Evolutionary conservation across 1,284 basidiomycete genomes (phyloP), one percentile per base, ranked within the genome.

Genomic region (Trametes polyzona): DNA sequence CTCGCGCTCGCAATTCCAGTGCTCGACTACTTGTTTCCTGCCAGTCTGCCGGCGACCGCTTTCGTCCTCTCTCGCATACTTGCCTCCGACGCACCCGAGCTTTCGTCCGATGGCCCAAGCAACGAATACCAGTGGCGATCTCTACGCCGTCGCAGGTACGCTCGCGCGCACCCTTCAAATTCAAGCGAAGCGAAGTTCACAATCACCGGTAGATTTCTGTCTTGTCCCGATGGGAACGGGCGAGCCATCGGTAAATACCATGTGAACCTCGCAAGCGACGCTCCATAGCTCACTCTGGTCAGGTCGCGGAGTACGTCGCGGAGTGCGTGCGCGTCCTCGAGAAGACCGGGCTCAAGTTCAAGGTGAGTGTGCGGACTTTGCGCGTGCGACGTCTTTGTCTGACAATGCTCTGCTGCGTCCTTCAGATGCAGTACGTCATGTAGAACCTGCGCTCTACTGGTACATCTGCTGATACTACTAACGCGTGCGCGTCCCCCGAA

Each of bases 301-400:
- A 87, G 86, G 84, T 89, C 14, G 88, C 87, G 8, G 81, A 86
- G 68, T 83, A 90, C 65, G 82, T 92, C 55, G 88, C 88, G 33
- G 81, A 92, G 71, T 94, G 92, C 63, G 90, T 92, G 47, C 78
- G 87, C 27, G 80, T 96, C 4, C 83, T 97, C 32, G 86, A 92
- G 67, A 87, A 87, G 5, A 64, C 62, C 6, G 93, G 94, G 1
- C 75, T 97, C 46, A 85, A 83, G 53, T 95, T 88, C 74, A 88
- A 90, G 78, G 92, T 91, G 48, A 33, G 81, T 41, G 37, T 30
- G 5, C 30, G 24, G 14, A n/a, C 4, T 4, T 4, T 12, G 23
- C 33, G 24, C 1, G 11, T 27, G 33, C 33, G 32, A 24, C 8
- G 4, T 1, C 11, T 0, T 10, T 16, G 9, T 19, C 27, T 47